A percentile compares a stretch with the other conserved stretches of the same genome.
These are phyloP conservation scores for Zalaria obscura DNA, from an alignment of 2,329 filamentous ascomycete species.

Conservation along the genomic window DNA sequence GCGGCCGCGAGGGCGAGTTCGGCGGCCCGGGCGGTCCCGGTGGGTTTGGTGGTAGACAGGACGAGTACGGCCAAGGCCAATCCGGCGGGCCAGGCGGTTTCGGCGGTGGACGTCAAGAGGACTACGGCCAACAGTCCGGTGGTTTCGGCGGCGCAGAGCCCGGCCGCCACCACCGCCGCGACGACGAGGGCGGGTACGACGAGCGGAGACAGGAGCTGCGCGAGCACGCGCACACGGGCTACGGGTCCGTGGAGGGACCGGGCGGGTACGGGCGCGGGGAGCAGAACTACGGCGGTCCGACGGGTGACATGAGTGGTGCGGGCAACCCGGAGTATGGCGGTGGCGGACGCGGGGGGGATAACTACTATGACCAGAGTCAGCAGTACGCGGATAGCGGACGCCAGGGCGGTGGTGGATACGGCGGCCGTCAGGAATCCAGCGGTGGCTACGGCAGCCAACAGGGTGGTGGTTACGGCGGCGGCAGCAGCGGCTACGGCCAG, in stretches of 20 bases:
- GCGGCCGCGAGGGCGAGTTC: slow-evolving; percentile 4
- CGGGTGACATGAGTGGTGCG: not conserved
- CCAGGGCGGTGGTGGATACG: slow-evolving; percentile 10
- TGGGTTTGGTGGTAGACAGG: slow-evolving; percentile 2
- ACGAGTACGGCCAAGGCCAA: slow-evolving; percentile 6
- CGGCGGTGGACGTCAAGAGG: slow-evolving; percentile 3
- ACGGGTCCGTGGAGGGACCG: slow-evolving; percentile 5
- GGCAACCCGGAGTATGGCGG: slow-evolving; percentile 7
- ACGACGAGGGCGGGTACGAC: slow-evolving; percentile 6
- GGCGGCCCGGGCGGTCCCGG: slow-evolving; percentile 6
- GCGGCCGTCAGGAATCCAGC: slow-evolving; percentile 8
- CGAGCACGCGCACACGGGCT: slow-evolving; percentile 8
- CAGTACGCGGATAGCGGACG: slow-evolving; percentile 8
- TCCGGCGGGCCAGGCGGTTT: slow-evolving; percentile 6
- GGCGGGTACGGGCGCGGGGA: slow-evolving; percentile 4
- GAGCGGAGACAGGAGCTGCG: slow-evolving; percentile 5
- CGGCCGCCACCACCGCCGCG: slow-evolving; percentile 4
- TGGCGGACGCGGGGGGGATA: slow-evolving; percentile 11
- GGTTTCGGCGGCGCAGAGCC: slow-evolving; percentile 9
- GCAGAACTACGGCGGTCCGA: slow-evolving; percentile 1
- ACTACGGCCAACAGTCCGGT: slow-evolving; percentile 4
- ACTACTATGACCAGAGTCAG: slow-evolving; percentile 14
- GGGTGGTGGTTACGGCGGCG: slow-evolving; percentile 9
- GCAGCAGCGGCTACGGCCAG: slow-evolving; percentile 16
- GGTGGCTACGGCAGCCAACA: slow-evolving; percentile 11